These are phyloP conservation scores for Phyllosticta citriasiana DNA, from an alignment of 2,329 filamentous ascomycete species.

Conservation along the genomic window DNA sequence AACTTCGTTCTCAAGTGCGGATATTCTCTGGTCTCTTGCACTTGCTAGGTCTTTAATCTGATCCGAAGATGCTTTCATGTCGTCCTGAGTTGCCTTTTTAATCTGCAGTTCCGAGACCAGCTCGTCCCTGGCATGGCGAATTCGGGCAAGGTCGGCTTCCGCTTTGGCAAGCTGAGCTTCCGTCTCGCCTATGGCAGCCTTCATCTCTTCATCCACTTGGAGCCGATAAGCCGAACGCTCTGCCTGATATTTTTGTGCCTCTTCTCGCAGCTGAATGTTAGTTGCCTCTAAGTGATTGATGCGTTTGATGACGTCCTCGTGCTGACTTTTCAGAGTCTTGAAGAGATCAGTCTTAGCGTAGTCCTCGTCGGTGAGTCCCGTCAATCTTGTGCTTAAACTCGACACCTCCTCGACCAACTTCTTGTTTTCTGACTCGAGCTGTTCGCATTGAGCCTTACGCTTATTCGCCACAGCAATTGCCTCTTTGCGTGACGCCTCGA, in stretches of 20 bases:
- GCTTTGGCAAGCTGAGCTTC: conserved; percentile 72
- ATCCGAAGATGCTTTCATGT: conserved; percentile 57
- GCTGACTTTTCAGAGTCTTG: conserved; percentile 80
- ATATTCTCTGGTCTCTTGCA: conserved; percentile 71
- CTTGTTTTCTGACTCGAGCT: conserved; percentile 66
- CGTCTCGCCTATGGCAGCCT: conserved; percentile 61
- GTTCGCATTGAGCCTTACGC: conserved; percentile 80
- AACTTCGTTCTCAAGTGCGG: conserved; percentile 72
- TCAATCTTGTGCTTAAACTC: conserved; percentile 55
- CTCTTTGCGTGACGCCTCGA: conserved; percentile 69
- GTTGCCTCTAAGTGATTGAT: conserved; percentile 86
- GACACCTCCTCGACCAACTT: conserved; percentile 71
- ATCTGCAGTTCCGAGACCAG: conserved; percentile 71
- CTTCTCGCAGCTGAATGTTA: conserved; percentile 74
- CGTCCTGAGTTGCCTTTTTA: conserved; percentile 68
- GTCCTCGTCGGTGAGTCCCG: conserved; percentile 78
- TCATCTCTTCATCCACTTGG: conserved; percentile 72
- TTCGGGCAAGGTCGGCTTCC: conserved; percentile 76
- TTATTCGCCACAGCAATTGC: conserved; percentile 66
- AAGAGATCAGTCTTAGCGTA: conserved; percentile 89
- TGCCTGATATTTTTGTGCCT: conserved; percentile 72
- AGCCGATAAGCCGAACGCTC: conserved; percentile 75
- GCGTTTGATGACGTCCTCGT: conserved; percentile 85
- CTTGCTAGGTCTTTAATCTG: conserved; percentile 72
- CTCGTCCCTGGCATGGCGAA: conserved; percentile 78